These are phyloP conservation scores for Saturnispora besseyi DNA, from an alignment of 805 yeast genomes.

Conservation along the genomic window DNA sequence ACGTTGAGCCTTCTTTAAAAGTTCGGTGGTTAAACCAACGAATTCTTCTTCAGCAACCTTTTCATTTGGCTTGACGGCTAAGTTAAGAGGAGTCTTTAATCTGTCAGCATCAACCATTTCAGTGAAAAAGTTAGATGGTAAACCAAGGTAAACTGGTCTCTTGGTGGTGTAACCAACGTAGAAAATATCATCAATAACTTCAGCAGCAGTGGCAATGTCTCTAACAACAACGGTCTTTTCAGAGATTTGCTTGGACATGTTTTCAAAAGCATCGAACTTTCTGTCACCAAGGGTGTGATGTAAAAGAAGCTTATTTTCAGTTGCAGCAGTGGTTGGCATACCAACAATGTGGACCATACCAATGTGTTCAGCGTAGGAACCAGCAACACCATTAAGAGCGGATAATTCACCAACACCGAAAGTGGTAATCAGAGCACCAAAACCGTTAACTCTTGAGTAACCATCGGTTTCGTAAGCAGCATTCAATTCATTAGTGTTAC, in stretches of 20 bases:
- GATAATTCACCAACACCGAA: slow-evolving; percentile 88
- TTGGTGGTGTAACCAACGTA: slow-evolving; percentile 61
- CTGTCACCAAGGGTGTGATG: slow-evolving; percentile 85
- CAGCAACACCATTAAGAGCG: slow-evolving; percentile 81
- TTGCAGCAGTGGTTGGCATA: slow-evolving; percentile 69
- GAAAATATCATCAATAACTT: slow-evolving; percentile 64
- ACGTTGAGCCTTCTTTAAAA: slow-evolving; percentile 50
- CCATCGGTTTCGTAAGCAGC: slow-evolving; percentile 89
- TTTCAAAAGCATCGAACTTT: slow-evolving; percentile 67
- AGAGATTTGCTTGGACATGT: slow-evolving; percentile 69
- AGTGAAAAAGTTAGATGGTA: slow-evolving; percentile 77
- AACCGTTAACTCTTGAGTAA: slow-evolving; percentile 71
- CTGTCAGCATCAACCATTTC: slow-evolving; percentile 48
- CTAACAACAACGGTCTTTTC: slow-evolving; percentile 56
- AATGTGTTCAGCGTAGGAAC: slow-evolving; percentile 84
- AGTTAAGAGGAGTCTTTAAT: slow-evolving; percentile 49
- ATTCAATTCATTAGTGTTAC: slow-evolving; percentile 83
- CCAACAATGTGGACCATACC: slow-evolving; percentile 81
- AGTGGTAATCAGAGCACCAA: slow-evolving; percentile 70
- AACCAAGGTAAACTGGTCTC: slow-evolving; percentile 75
- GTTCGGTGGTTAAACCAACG: slow-evolving; percentile 39
- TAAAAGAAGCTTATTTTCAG: slow-evolving; percentile 59
- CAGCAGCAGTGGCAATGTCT: slow-evolving; percentile 58
- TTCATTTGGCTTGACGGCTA: slow-evolving; percentile 49
- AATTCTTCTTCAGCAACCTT: slow-evolving; percentile 56